Evolutionary conservation across 495 filamentous ascomycete species (phyloP), one percentile per base, ranked within the genome.

Genomic region (Penicillium cataractarum): DNA sequence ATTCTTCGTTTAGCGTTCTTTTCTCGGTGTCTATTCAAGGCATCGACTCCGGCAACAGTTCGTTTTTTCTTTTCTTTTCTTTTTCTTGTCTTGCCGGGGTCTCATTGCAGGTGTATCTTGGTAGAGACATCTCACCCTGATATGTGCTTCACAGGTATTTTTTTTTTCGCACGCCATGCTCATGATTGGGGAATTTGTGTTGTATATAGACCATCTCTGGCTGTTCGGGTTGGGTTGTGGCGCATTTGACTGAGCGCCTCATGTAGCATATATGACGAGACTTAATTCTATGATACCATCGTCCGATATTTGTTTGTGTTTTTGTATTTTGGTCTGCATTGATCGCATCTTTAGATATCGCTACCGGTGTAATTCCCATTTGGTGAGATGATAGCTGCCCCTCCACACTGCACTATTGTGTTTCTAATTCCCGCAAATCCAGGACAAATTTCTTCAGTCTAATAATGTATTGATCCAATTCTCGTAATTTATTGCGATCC

Each of bases 261-360:
- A 72, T 74, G 69, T 72, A 72, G 69, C 65, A 74, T 74, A 73
- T 69, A 69, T 74, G 69, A 72, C 59, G 67, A 68, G 69, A 68
- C 55, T 57, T 74, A 74, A 74, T 72, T 70, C 63, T 48, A 72
- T 65, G 69, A 74, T 74, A 74, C 66, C 65, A 66, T 73, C 46
- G 44, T 67, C 55, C 51, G 37, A 19, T 32, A 13, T 1, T 32
- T 32, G 6, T 2, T 32, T 35, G 12, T 54, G 24, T 35, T 12
- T n/a, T 5, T 54, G 15, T 7, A 33, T 54, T 4, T 50, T n/a
- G 4, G 6, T 6, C n/a, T 13, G 19, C 21, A 46, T 12, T 12
- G 9, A 46, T 46, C 9, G 24, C 42, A 46, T 22, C 13, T 12
- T 46, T 21, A 19, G 8, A 22, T 46, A 12, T 15, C 2, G 42